Percentiles rank a stretch among this genome's conserved stretches.
phyloP scores from a whole-genome alignment of 805 yeast genomes.

The Kluyveromyces nonfermentans region DNA sequence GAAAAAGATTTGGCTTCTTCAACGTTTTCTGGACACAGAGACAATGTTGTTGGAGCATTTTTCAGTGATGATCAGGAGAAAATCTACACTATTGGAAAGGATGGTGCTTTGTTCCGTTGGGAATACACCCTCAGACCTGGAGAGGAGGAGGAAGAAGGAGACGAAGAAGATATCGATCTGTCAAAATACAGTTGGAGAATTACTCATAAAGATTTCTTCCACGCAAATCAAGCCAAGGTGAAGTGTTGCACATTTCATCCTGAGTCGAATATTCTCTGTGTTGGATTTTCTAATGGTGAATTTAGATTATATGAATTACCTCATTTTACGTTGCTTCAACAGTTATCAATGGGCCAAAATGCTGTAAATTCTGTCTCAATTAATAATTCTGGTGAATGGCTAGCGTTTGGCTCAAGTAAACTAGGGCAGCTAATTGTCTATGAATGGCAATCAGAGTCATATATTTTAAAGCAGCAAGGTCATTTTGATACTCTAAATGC shows the following conservation, averaged over 20 bases:
- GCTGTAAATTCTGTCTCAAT: conserved; percentile 75
- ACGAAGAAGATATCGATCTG: conserved; percentile 31
- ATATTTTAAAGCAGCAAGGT: conserved; percentile 91
- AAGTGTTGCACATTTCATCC: conserved; percentile 82
- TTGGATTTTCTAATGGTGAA: conserved; percentile 84
- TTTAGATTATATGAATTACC: conserved; percentile 88
- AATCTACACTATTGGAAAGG: conserved; percentile 85
- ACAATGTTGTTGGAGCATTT: conserved; percentile 77
- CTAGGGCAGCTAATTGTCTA: conserved; percentile 92
- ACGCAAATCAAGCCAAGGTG: conserved; percentile 54
- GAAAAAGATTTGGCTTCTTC: conserved; percentile 66
- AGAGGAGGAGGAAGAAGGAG: conserved; percentile 37
- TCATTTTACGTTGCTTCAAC: conserved; percentile 69
- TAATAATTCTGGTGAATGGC: conserved; percentile 88
- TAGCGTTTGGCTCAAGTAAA: conserved; percentile 86
- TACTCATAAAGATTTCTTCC: conserved; percentile 62
- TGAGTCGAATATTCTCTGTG: conserved; percentile 58
- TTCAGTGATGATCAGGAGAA: conserved; percentile 82
- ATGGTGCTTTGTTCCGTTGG: conserved; percentile 93
- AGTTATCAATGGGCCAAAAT: conserved; percentile 83
- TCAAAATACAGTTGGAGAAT: conserved; percentile 69
- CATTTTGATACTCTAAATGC: conserved; percentile 88
- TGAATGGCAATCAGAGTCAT: conserved; percentile 98
- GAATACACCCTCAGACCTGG: conserved; percentile 58
- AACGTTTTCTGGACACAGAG: conserved; percentile 88